Evolutionary conservation across 495 filamentous ascomycete genomes (phyloP).

Genomic region (Tricharina praecox): DNA sequence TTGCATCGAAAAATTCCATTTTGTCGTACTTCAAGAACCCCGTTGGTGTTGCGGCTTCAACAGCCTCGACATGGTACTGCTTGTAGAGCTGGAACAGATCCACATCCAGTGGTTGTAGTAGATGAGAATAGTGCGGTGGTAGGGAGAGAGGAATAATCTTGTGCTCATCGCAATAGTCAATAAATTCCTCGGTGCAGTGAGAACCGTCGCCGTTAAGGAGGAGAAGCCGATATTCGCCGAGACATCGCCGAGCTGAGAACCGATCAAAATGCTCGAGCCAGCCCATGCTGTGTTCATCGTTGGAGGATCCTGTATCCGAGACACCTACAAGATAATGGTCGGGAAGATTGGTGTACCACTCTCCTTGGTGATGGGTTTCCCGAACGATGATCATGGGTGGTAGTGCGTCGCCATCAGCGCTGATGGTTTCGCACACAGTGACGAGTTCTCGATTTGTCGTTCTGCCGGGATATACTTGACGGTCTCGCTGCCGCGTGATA

Average conservation of each 20-base stretch:
- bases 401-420: conserved; percentile 6
- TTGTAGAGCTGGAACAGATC: conserved; percentile 18
- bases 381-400: conserved; percentile 12
- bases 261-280: conserved; percentile 12
- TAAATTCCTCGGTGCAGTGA: conserved; percentile 10
- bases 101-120: conserved; percentile 10
- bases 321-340: not conserved
- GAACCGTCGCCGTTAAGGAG: conserved; percentile 8
- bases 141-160: conserved; percentile 6
- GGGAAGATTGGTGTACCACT: not conserved
- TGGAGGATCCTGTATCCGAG: conserved; percentile 11
- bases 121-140: not conserved
- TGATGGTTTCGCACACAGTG: conserved; percentile 7
- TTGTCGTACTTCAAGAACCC: conserved; percentile 14
- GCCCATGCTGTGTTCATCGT: not conserved
- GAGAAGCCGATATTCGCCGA: conserved; percentile 3
- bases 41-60: conserved; percentile 12
- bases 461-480: conserved; percentile 5
- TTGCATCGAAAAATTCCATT: conserved; percentile 14
- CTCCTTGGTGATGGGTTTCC: not conserved
- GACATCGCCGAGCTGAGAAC: not conserved
- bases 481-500: conserved; percentile 10
- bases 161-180: conserved; percentile 12
- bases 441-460: conserved; percentile 7
- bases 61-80: conserved; percentile 12